Conservation (phyloP, 1,139 yeast genomes). For the Kazachstania sp. region DNA sequence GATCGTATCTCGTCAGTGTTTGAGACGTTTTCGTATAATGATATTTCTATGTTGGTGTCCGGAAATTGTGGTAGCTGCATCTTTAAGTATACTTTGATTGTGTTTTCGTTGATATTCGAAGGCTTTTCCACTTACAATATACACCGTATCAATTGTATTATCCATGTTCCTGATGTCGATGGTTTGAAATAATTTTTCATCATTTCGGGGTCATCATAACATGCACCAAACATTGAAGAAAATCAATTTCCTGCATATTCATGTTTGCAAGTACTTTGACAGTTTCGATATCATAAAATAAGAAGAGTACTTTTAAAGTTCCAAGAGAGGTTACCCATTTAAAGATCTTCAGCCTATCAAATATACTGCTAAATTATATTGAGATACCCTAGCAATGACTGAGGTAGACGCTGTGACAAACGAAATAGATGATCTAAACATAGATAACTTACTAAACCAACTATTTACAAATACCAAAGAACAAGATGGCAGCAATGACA, state of each 20-base stretch:
- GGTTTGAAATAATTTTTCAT: no score
- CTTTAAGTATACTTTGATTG: background rate
- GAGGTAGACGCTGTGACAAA: background rate
- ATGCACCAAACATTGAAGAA: no score
- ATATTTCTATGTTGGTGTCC: conserved; percentile 30
- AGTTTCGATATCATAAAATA: no score
- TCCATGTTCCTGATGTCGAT: no score
- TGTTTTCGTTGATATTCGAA: background rate
- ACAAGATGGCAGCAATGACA: background rate
- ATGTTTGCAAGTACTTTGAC: no score
- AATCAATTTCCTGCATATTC: no score
- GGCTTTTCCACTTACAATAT: no score
- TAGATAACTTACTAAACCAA: background rate
- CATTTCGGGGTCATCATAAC: no score
- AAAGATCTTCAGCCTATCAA: no score
- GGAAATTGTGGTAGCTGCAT: conserved; percentile 39
- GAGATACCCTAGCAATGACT: background rate
- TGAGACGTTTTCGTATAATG: conserved; percentile 37
- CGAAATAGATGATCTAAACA: background rate
- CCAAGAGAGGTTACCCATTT: no score
- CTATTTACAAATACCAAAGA: background rate
- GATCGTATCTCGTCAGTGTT: conserved; percentile 32
- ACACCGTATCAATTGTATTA: no score
- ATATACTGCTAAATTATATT: background rate
- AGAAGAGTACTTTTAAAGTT: no score